A percentile compares a stretch with the other conserved stretches of the same genome.
Conservation (phyloP, 2,329 filamentous ascomycete genomes). For the Trichoderma koningiopsis region DNA sequence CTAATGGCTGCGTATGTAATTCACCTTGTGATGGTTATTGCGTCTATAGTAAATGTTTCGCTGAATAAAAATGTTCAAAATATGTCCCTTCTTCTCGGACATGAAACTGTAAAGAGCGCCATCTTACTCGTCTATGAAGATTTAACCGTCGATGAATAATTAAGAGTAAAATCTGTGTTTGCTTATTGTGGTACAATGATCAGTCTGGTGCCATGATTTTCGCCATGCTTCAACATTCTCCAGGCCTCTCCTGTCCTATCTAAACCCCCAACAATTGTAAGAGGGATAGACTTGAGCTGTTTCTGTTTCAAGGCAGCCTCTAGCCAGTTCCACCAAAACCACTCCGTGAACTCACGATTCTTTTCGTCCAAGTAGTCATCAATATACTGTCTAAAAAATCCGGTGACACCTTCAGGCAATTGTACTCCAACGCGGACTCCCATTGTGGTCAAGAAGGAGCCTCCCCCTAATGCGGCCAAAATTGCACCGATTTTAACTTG, state of each 20-base stretch:
- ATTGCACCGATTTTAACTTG: constrained; percentile 21
- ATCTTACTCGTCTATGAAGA: neutral
- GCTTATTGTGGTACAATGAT: neutral
- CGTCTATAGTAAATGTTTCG: no score
- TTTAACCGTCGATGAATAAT: neutral
- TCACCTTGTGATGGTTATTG: no score
- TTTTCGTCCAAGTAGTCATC: constrained; percentile 23
- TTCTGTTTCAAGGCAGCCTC: constrained; percentile 10
- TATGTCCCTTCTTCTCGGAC: no score
- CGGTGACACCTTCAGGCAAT: constrained; percentile 8
- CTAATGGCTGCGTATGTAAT: no score
- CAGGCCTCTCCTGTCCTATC: neutral
- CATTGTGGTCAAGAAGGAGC: constrained; percentile 18
- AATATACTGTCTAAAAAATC: constrained; percentile 8
- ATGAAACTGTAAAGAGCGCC: no score
- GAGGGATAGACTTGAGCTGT: constrained; percentile 2
- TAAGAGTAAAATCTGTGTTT: neutral
- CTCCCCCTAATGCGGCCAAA: constrained; percentile 11
- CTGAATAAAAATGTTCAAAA: no score
- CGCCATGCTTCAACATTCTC: constrained; percentile 1
- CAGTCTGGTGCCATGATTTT: constrained; percentile 31
- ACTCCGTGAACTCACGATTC: constrained; percentile 22
- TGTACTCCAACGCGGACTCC: constrained; percentile 20
- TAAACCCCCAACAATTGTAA: neutral
- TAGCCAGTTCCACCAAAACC: constrained; percentile 25